Evolutionary conservation across 306 rosid species (phyloP).

Genomic region (Cucumis hystrix): DNA sequence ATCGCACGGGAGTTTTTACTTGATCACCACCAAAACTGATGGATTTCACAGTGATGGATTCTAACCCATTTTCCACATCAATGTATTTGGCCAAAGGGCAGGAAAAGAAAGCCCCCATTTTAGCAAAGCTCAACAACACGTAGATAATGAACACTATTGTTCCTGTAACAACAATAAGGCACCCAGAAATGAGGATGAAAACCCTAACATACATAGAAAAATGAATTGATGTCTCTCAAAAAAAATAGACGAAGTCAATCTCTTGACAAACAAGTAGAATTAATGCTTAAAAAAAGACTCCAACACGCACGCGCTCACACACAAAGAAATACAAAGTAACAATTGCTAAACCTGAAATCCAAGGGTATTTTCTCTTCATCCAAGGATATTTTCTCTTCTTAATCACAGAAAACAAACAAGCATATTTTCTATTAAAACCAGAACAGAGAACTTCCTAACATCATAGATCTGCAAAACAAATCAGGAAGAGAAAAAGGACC

Average conservation of each 20-base stretch:
- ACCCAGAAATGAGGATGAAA: not conserved
- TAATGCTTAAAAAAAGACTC: not conserved
- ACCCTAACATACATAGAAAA: not conserved
- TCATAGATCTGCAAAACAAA: not conserved
- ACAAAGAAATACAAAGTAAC: not conserved
- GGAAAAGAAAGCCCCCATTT: constrained; percentile 11
- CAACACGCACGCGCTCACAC: not conserved
- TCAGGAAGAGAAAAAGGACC: not conserved
- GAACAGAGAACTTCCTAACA: not conserved
- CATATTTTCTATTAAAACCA: not conserved
- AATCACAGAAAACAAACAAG: not conserved
- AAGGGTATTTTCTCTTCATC: not conserved
- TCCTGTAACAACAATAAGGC: not conserved
- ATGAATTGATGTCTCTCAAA: not conserved
- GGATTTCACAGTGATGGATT: constrained; percentile 8
- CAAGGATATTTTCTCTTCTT: not conserved
- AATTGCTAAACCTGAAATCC: not conserved
- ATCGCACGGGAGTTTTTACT: constrained; percentile 5
- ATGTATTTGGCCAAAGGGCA: constrained; percentile 5
- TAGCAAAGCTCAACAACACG: not conserved
- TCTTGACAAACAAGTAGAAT: not conserved
- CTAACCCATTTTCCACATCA: constrained; percentile 1
- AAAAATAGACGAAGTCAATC: not conserved
- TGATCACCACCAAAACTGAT: constrained; percentile 8
- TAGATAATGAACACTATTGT: not conserved